Evolutionary conservation across 805 yeast genomes (phyloP).

Genomic region (Sporopachydermia quercuum): DNA sequence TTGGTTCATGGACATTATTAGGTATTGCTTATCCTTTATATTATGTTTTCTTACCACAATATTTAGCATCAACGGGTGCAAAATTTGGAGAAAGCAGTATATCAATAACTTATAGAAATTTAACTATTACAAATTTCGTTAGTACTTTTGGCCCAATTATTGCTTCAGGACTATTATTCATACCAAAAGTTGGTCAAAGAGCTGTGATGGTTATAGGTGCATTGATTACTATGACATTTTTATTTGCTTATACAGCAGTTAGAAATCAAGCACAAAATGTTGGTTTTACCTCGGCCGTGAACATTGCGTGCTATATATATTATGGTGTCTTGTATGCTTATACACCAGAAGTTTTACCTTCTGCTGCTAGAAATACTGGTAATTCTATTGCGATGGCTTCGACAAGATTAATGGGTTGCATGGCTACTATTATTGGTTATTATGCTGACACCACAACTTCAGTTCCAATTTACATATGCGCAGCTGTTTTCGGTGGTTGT

Average conservation of each 20-base stretch:
- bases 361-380: slow-evolving; percentile 41
- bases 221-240: slow-evolving; percentile 36
- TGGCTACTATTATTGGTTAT: slow-evolving; percentile 43
- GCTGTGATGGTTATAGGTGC: slow-evolving; percentile 42
- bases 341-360: slow-evolving; percentile 50
- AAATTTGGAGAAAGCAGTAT: slow-evolving; percentile 12
- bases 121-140: slow-evolving; percentile 28
- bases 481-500: slow-evolving; percentile 35
- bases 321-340: slow-evolving; percentile 50
- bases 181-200: slow-evolving; percentile 31
- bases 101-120: slow-evolving; percentile 13
- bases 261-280: slow-evolving; percentile 40
- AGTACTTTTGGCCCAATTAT: slow-evolving; percentile 39
- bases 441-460: slow-evolving; percentile 30
- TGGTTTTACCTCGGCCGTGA: slow-evolving; percentile 33
- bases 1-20: slow-evolving; percentile 39
- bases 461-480: slow-evolving; percentile 49
- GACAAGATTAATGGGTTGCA: slow-evolving; percentile 36
- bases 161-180: slow-evolving; percentile 17
- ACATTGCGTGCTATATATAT: slow-evolving; percentile 31
- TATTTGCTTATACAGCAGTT: slow-evolving; percentile 51
- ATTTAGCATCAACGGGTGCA: slow-evolving; percentile 35
- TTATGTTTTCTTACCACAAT: slow-evolving; percentile 38
- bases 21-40: slow-evolving; percentile 46
- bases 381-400: slow-evolving; percentile 43